Conservation (phyloP, 2,329 filamentous ascomycete species). For the Ophiostoma triangulosporum region DNA sequence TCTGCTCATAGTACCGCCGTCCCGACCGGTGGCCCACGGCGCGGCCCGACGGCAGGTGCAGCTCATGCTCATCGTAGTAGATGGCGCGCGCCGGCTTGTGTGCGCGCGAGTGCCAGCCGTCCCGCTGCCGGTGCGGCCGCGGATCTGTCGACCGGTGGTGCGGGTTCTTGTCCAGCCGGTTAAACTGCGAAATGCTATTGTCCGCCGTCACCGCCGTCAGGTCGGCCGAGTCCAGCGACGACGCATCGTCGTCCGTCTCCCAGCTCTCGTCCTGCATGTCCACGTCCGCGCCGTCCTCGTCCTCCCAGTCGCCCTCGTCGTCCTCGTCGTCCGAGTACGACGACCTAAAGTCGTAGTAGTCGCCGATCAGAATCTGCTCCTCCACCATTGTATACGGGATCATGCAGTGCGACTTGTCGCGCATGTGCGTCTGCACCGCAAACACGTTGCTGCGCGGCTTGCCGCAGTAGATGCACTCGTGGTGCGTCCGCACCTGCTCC, state of each 20-base stretch:
- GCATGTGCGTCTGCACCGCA: conserved; percentile 91
- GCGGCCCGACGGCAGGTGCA: conserved; percentile 81
- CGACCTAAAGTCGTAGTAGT: conserved; percentile 93
- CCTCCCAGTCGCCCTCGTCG: conserved; percentile 31
- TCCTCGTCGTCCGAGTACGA: conserved; percentile 74
- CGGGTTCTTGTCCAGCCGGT: conserved; percentile 56
- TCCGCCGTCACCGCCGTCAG: conserved; percentile 69
- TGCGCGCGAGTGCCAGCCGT: conserved; percentile 72
- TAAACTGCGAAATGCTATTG: conserved; percentile 54
- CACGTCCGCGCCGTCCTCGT: conserved; percentile 35
- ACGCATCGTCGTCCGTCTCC: conserved; percentile 90
- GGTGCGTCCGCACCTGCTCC: conserved; percentile 62
- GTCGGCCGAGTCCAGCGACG: conserved; percentile 75
- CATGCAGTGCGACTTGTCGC: conserved; percentile 92
- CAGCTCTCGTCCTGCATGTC: conserved; percentile 61
- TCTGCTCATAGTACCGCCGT: conserved; percentile 83
- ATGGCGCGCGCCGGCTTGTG: conserved; percentile 63
- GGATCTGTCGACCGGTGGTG: conserved; percentile 63
- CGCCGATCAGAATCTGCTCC: conserved; percentile 85
- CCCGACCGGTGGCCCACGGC: conserved; percentile 83
- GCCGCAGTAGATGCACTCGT: conserved; percentile 80
- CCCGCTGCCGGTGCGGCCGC: conserved; percentile 57
- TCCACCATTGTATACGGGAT: conserved; percentile 81
- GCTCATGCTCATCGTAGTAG: conserved; percentile 84
- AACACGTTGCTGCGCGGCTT: conserved; percentile 66